A percentile compares a stretch with the other conserved stretches of the same genome.
Conservation (phyloP, 352 stramenopile genomes). For the Pythium phragmiticola region DNA sequence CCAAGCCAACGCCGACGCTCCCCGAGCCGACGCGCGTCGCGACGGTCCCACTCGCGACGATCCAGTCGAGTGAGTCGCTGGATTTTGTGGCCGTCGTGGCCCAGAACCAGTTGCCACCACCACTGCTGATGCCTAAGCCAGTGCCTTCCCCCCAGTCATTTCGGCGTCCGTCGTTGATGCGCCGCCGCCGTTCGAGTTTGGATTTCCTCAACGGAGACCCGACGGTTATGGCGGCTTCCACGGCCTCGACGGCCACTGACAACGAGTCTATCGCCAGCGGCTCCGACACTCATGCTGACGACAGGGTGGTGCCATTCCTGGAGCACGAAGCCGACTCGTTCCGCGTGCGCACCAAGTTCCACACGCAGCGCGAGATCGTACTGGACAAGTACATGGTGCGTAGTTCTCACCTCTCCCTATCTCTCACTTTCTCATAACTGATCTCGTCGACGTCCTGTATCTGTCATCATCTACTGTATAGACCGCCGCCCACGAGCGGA, state of each 20-base stretch:
- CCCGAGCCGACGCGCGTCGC: no score
- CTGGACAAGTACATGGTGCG: conserved; percentile 79
- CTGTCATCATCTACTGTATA: conserved; percentile 18
- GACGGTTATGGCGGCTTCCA: background rate
- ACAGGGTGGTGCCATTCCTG: conserved; percentile 13
- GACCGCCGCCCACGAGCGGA: conserved; percentile 60
- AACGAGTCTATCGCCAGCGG: background rate
- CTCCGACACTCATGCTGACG: background rate
- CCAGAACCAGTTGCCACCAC: no score
- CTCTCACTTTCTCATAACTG: background rate
- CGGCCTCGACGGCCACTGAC: background rate
- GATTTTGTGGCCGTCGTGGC: background rate
- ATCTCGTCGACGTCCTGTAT: background rate
- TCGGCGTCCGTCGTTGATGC: conserved; percentile 24
- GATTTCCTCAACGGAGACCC: conserved; percentile 56
- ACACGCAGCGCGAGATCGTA: conserved; percentile 56
- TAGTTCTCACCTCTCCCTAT: background rate
- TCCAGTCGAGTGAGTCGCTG: conserved; percentile 34
- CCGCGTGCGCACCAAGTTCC: conserved; percentile 35
- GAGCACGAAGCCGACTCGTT: conserved; percentile 28
- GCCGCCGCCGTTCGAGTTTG: conserved; percentile 54
- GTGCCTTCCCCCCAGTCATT: background rate
- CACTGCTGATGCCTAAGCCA: background rate
- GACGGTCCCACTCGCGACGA: conserved; percentile 28
- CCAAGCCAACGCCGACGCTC: no score